Evolutionary conservation across 305 asterid species (phyloP).

Genomic region (Fraxinus baroniana): DNA sequence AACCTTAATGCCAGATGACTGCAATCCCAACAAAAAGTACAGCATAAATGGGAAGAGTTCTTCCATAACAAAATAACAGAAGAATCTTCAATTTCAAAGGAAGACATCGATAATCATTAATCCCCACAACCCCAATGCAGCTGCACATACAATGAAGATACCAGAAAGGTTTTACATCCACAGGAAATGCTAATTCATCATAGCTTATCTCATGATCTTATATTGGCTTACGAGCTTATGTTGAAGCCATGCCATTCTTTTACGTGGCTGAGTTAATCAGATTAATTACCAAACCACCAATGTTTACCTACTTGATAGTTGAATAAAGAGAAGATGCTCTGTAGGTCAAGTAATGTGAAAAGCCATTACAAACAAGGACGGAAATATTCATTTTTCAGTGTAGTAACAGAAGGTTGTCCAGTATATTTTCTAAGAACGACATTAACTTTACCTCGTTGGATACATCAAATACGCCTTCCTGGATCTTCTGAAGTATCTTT

Average conservation of each 20-base stretch:
- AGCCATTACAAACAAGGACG: background rate
- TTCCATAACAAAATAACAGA: background rate
- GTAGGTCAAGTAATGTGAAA: background rate
- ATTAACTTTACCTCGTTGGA: conserved; percentile 59
- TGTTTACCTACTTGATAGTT: conserved; percentile 1
- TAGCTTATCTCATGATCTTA: background rate
- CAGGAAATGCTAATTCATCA: background rate
- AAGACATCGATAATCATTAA: background rate
- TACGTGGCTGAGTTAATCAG: background rate
- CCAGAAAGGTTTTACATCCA: background rate
- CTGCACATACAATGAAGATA: background rate
- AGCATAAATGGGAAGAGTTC: background rate
- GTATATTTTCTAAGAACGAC: conserved; percentile 2
- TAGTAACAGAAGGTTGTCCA: background rate
- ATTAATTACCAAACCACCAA: background rate
- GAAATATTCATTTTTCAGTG: background rate
- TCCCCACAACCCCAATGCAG: background rate
- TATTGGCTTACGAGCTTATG: background rate
- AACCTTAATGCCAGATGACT: conserved; percentile 81
- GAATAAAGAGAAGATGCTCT: background rate
- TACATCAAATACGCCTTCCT: conserved; percentile 73
- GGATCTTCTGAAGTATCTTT: conserved; percentile 77
- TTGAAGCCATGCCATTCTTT: background rate
- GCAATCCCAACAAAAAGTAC: conserved; percentile 21
- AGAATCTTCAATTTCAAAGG: background rate